Percentiles rank a stretch among this genome's conserved stretches.
phyloP scores from a whole-genome alignment of 495 filamentous ascomycete species.

The Penicillium nucicola region DNA sequence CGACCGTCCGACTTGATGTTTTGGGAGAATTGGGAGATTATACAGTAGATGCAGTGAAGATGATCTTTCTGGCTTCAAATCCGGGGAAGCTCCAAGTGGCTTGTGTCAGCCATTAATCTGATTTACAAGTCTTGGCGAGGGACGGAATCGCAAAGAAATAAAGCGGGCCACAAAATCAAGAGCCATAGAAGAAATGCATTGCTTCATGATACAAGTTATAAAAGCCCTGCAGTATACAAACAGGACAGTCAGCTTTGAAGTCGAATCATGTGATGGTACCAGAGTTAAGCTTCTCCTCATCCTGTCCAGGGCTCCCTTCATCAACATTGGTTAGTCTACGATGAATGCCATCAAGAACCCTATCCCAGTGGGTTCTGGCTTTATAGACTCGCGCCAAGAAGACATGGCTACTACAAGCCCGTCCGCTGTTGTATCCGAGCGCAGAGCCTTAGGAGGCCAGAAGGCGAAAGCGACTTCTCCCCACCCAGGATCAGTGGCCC shows the following conservation, averaged over 20 bases:
- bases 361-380: not conserved
- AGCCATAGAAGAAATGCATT: too few species aligned
- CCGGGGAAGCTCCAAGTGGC: too few species aligned
- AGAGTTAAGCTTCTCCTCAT: too few species aligned
- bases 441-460: not conserved
- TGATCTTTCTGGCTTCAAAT: not conserved
- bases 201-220: too few species aligned
- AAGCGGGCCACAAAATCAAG: too few species aligned
- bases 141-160: too few species aligned
- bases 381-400: not conserved
- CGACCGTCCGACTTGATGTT: not conserved
- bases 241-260: too few species aligned
- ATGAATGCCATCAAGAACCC: not conserved
- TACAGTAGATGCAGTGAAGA: not conserved
- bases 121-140: too few species aligned
- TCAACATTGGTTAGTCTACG: not conserved
- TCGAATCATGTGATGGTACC: too few species aligned
- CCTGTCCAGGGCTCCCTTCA: too few species aligned
- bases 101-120: too few species aligned
- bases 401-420: not conserved
- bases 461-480: constrained; percentile 1
- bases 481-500: constrained; percentile 10
- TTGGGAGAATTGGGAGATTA: not conserved
- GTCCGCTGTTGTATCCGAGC: not conserved
- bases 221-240: too few species aligned